A percentile compares a stretch with the other conserved stretches of the same genome.
These are phyloP conservation scores for Metschnikowia henanensis DNA, from an alignment of 805 yeast species.

Conservation along the genomic window DNA sequence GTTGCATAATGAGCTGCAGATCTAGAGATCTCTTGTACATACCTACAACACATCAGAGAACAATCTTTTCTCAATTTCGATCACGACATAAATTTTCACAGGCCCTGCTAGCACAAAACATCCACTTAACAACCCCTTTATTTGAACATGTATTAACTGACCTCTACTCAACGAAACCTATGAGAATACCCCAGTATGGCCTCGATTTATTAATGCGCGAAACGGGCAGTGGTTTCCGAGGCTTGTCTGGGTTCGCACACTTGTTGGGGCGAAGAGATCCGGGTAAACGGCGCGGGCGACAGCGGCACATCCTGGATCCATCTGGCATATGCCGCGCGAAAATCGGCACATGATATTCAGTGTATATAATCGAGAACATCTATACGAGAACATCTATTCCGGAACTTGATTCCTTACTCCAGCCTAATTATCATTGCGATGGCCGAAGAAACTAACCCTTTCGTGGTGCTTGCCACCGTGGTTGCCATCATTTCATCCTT, in stretches of 20 bases:
- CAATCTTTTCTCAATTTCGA: too few relatives aligned
- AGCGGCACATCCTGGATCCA: background rate
- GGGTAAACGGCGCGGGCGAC: slow-evolving; percentile 9
- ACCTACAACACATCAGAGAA: too few relatives aligned
- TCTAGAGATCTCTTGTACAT: too few relatives aligned
- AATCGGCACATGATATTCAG: slow-evolving; percentile 3
- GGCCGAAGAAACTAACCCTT: slow-evolving; percentile 41
- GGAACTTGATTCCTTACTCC: background rate
- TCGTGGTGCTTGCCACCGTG: slow-evolving; percentile 40
- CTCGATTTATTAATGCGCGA: background rate
- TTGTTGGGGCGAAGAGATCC: slow-evolving; percentile 11
- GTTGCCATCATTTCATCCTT: slow-evolving; percentile 36
- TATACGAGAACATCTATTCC: background rate
- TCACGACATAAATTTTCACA: too few relatives aligned
- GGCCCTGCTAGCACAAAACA: too few relatives aligned
- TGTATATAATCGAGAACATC: slow-evolving; percentile 2
- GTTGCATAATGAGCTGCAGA: too few relatives aligned
- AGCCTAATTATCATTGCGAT: slow-evolving; percentile 5
- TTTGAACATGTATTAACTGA: too few relatives aligned
- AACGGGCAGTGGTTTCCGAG: background rate
- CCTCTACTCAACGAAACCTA: too few relatives aligned
- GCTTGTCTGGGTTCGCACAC: background rate
- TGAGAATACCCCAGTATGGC: too few relatives aligned
- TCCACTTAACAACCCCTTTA: too few relatives aligned
- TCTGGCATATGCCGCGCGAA: slow-evolving; percentile 6